Base-by-base conservation (phyloP, 2,329 filamentous ascomycete species). In the Rosellinia necatrix region DNA sequence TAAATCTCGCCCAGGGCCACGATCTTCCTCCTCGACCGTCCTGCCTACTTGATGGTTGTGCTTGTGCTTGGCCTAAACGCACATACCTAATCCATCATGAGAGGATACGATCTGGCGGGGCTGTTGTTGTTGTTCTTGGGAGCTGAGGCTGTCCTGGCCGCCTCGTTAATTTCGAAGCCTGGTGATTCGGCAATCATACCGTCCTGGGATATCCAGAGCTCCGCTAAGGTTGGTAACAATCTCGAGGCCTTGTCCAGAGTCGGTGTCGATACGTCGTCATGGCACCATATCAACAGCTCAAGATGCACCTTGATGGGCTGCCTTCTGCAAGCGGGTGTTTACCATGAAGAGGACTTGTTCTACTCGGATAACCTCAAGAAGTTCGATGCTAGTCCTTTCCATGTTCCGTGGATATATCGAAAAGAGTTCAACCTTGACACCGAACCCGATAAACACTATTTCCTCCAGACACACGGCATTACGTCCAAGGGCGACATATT, bases 401-500 rank as follows among this genome's bases (percentile, higher is more conserved):
- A 71, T 1, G 75, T 78, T 0, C 81, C 83, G 0, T 87, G 84
- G 83, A 66, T 85, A 21, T 87, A 86, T 61, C 76, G 83, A 10
- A 71, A 79, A 34, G 80, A 85, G 55, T 81, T 85, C 51, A 55
- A 59, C 0, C 61, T 84, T 1, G 61, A 69, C 1, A 64, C 67
- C 0, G 44, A 57, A 2, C 25, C 66, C 0, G 70, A 68, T 1
- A 69, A 75, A 29, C 78, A 84, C 61, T 82, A 78, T 59, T 74
- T 81, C 24, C 71, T 87, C 2, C 71, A 79, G 29, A 86, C 83
- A 0, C 75, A 87, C 57, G 84, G 84, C 4, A 83, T 87, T 60
- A 81, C 78, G 0, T 85, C 84, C 1, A 78, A 77, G 27, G 85
- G 81, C 1, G 84, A 87, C 60, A 77, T 88, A 5, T 85, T 76